Evolutionary conservation across 306 rosid species (phyloP).

Genomic region (Mimosa pudica): DNA sequence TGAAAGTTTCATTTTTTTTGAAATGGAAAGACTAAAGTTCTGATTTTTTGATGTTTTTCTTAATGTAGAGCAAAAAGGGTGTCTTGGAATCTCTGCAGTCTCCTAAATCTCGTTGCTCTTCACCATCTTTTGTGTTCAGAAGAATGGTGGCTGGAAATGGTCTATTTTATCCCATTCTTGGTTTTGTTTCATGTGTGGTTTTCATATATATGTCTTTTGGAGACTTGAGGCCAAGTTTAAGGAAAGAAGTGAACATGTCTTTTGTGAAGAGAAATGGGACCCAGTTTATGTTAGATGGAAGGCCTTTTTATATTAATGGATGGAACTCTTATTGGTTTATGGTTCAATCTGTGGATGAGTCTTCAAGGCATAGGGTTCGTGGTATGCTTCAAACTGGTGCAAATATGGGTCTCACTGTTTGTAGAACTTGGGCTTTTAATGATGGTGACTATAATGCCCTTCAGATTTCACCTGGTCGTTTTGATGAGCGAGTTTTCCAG

Average conservation of each 20-base stretch:
- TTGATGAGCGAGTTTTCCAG: constrained; percentile 82
- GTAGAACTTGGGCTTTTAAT: constrained; percentile 97
- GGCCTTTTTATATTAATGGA: constrained; percentile 79
- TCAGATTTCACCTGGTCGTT: constrained; percentile 85
- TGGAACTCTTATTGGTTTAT: constrained; percentile 99
- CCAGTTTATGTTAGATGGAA: constrained; percentile 76
- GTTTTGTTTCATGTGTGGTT: constrained; percentile 65
- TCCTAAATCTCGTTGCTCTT: constrained; percentile 43
- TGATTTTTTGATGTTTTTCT: constrained; percentile 10
- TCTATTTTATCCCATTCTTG: constrained; percentile 71
- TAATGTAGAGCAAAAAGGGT: constrained; percentile 46
- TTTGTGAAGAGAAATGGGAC: constrained; percentile 85
- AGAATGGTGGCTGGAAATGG: constrained; percentile 74
- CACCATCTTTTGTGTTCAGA: constrained; percentile 22
- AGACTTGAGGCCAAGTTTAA: constrained; percentile 46
- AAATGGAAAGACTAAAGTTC: background rate
- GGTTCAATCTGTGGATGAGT: constrained; percentile 80
- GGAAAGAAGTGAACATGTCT: constrained; percentile 46
- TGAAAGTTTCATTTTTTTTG: too few species aligned
- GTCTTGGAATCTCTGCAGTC: constrained; percentile 34
- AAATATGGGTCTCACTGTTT: constrained; percentile 92
- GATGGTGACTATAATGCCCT: constrained; percentile 95
- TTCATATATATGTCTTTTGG: constrained; percentile 88
- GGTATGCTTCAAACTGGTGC: constrained; percentile 73
- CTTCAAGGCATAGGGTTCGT: constrained; percentile 61